phyloP scores from a whole-genome alignment of 2,329 filamentous ascomycete genomes.

The Cordyceps tenuipes region DNA sequence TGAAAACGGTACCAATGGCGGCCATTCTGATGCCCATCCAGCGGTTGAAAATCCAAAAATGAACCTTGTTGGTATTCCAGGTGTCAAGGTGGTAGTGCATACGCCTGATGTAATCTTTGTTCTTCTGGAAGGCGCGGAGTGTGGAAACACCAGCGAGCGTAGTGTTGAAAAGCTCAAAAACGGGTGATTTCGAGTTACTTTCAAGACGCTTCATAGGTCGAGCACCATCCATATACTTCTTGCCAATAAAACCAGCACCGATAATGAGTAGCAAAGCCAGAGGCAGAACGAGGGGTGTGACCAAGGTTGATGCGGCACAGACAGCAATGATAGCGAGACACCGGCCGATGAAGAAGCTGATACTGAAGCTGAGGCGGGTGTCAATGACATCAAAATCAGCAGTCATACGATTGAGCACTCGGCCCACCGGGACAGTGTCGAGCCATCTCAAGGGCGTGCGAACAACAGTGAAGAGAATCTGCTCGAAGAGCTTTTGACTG shows the following conservation, averaged over 20 bases:
- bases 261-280: conserved; percentile 50
- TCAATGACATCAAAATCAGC: conserved; percentile 70
- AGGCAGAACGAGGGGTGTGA: conserved; percentile 58
- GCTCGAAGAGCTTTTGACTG: conserved; percentile 59
- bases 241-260: conserved; percentile 49
- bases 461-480: conserved; percentile 58
- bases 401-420: conserved; percentile 71
- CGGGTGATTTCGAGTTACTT: conserved; percentile 66
- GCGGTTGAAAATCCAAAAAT: conserved; percentile 64
- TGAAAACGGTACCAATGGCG: conserved; percentile 60
- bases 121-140: conserved; percentile 67
- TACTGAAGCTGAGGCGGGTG: conserved; percentile 53
- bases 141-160: conserved; percentile 65
- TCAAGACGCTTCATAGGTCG: conserved; percentile 71
- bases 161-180: conserved; percentile 73
- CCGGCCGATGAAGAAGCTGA: conserved; percentile 53
- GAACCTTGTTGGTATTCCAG: conserved; percentile 57
- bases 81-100: conserved; percentile 65
- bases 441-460: conserved; percentile 70
- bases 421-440: conserved; percentile 69
- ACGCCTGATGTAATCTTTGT: conserved; percentile 54
- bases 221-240: conserved; percentile 59
- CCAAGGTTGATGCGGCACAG: conserved; percentile 57
- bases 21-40: conserved; percentile 71
- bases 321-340: conserved; percentile 56